phyloP scores from a whole-genome alignment of 2,329 filamentous ascomycete species.

The Cercospora brassicicola region DNA sequence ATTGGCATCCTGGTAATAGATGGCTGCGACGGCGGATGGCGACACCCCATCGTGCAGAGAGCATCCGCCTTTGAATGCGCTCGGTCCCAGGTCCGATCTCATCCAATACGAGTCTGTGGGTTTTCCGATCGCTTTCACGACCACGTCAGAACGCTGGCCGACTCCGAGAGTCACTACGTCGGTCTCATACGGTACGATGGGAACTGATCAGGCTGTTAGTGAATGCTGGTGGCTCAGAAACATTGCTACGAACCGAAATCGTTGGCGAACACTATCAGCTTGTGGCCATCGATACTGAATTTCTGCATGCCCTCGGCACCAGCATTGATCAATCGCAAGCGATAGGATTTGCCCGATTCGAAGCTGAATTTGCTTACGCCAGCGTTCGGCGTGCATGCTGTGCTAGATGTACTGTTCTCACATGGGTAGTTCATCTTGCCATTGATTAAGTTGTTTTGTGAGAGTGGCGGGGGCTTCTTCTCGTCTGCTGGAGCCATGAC shows the following conservation, averaged over 20 bases:
- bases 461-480: conserved; percentile 31
- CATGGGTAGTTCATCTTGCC: conserved; percentile 37
- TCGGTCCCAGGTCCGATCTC: conserved; percentile 57
- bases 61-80: conserved; percentile 49
- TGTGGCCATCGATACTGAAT: conserved; percentile 52
- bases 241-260: conserved; percentile 37
- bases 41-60: conserved; percentile 39
- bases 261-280: conserved; percentile 45
- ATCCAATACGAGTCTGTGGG: conserved; percentile 41
- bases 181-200: conserved; percentile 45
- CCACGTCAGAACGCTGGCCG: conserved; percentile 54
- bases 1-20: conserved; percentile 66
- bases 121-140: conserved; percentile 42
- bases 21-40: conserved; percentile 58
- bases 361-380: conserved; percentile 42
- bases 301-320: conserved; percentile 46
- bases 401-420: conserved; percentile 31
- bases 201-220: conserved; percentile 27
- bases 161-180: conserved; percentile 56
- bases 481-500: conserved; percentile 34
- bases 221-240: neutral
- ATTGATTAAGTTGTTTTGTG: conserved; percentile 33
- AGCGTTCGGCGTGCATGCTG: conserved; percentile 37
- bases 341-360: conserved; percentile 44
- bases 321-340: conserved; percentile 46